Percentiles rank a stretch among this genome's conserved stretches.
Conservation (phyloP, 331 rosid genomes). For the Arachis monticola region DNA sequence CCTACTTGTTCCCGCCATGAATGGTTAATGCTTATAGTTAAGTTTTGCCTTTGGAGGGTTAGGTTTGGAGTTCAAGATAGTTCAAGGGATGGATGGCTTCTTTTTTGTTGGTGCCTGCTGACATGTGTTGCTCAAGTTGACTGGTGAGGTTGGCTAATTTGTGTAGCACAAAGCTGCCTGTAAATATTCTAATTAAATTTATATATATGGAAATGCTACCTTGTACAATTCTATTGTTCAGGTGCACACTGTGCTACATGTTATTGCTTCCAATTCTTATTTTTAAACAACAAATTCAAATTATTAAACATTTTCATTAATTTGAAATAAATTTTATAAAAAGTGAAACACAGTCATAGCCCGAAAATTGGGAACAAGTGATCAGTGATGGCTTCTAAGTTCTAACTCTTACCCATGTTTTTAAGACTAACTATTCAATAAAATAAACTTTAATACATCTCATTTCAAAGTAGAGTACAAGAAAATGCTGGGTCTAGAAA, state of each 20-base stretch:
- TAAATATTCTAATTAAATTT: slow-evolving; percentile 37
- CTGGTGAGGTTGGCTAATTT: slow-evolving; percentile 22
- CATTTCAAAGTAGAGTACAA: too few relatives aligned
- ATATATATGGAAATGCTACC: too few relatives aligned
- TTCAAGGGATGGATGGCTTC: slow-evolving; percentile 3
- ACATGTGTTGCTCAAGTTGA: slow-evolving; percentile 33
- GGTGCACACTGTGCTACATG: not conserved
- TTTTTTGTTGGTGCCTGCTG: slow-evolving; percentile 22
- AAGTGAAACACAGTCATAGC: too few relatives aligned
- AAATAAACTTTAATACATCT: too few relatives aligned
- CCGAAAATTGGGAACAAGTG: too few relatives aligned
- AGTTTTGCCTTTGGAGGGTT: slow-evolving; percentile 27
- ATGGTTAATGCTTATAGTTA: slow-evolving; percentile 15
- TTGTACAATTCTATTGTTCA: not conserved
- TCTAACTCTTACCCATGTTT: too few relatives aligned
- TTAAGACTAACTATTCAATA: too few relatives aligned
- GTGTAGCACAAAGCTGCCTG: slow-evolving; percentile 42
- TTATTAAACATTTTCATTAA: too few relatives aligned
- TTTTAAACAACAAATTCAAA: too few relatives aligned
- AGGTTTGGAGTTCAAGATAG: not conserved
- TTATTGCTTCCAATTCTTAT: too few relatives aligned
- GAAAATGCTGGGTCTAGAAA: not conserved
- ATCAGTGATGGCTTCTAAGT: too few relatives aligned
- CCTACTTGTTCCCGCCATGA: not conserved
- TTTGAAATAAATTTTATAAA: too few relatives aligned